These are phyloP conservation scores for Botryotinia globosa DNA, from an alignment of 2,329 filamentous ascomycete genomes.

Conservation along the genomic window DNA sequence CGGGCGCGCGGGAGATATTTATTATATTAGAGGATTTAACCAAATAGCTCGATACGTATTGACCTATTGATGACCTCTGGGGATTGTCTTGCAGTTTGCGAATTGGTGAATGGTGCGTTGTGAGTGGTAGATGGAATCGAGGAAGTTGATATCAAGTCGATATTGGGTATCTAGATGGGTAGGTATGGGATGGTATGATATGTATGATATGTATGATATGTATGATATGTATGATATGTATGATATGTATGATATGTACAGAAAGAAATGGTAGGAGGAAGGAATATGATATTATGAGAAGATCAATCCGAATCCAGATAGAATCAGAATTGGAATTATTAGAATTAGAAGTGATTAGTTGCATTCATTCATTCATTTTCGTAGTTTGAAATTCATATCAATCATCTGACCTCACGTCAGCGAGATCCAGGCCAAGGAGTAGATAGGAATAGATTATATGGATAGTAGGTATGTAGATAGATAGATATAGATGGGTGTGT, in stretches of 20 bases:
- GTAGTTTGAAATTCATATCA: background rate
- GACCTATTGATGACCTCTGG: too few species aligned
- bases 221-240: too few species aligned
- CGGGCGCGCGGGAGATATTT: slow-evolving; percentile 11
- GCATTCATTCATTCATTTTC: slow-evolving; percentile 1
- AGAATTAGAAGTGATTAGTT: background rate
- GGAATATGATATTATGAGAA: background rate
- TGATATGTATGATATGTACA: background rate
- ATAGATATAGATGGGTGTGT: too few species aligned
- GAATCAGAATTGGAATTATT: too few species aligned
- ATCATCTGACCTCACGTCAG: slow-evolving; percentile 6
- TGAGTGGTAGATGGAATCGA: background rate
- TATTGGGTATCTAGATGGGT: background rate
- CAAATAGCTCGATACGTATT: too few species aligned
- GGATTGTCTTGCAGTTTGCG: background rate
- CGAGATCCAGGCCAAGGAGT: background rate
- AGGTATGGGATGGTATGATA: background rate
- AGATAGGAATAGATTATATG: background rate
- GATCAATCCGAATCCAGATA: background rate
- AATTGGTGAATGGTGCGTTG: background rate
- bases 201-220: too few species aligned
- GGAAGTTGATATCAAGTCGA: background rate
- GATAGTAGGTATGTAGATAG: background rate
- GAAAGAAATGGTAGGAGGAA: background rate
- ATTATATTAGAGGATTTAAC: background rate